Conservation (phyloP, 2,329 filamentous ascomycete species). For the Talaromyces sp. region DNA sequence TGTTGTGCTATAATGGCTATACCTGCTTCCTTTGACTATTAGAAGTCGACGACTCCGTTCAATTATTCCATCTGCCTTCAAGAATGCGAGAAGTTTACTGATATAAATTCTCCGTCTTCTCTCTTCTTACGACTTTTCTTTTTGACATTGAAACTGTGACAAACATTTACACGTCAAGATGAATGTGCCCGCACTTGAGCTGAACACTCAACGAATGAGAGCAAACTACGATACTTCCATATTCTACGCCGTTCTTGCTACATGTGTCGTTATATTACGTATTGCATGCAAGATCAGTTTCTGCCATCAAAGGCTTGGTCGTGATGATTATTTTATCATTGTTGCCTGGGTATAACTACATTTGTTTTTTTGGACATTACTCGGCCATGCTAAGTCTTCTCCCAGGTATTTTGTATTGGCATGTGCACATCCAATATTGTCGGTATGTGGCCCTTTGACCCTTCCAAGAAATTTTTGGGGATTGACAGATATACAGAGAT, state of each 20-base stretch:
- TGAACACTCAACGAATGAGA: neutral
- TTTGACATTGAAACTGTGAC: neutral
- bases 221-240: neutral
- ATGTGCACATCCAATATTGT: neutral
- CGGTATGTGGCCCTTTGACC: neutral
- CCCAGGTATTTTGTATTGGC: neutral
- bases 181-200: neutral
- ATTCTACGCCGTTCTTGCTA: neutral
- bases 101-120: too few relatives aligned
- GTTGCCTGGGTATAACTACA: neutral
- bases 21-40: too few relatives aligned
- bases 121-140: neutral
- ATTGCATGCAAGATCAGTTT: neutral
- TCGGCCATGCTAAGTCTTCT: neutral
- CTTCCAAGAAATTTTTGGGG: neutral
- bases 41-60: too few relatives aligned
- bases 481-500: neutral
- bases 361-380: neutral
- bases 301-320: neutral
- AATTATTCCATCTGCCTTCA: too few relatives aligned
- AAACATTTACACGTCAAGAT: neutral
- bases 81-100: too few relatives aligned
- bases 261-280: neutral
- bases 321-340: neutral
- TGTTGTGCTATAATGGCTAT: too few relatives aligned